Evolutionary conservation across 2,329 filamentous ascomycete species (phyloP), one percentile per base, ranked within the genome.

Genomic region (Fusarium verrucosum): DNA sequence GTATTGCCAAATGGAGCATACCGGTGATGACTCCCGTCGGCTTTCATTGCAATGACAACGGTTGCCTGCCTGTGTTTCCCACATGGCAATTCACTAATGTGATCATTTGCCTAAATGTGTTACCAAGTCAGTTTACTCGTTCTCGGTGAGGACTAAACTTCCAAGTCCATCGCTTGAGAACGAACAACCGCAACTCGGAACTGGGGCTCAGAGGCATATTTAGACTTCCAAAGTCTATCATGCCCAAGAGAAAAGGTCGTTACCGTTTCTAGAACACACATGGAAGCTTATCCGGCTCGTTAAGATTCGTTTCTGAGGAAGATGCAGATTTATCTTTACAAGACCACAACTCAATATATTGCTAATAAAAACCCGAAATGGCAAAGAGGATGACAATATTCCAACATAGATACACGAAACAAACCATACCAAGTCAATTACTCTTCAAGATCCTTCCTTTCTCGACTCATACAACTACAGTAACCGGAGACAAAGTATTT

Each of bases 31-130:
- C 42, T 47, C 50, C 50, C 52, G 40, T 68, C 50, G 51, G 32
- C 54, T 55, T 54, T 57, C 36, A 54, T 59, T 49, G 56, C 59
- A 63, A 54, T 59, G 46, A 58, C 59, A 63, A 54, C 43, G 52
- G 38, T 50, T 54, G 57, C 43, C 35, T 54, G 57, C 43, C 35
- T 57, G 42, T 69, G 58, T 51, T 66, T 70, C 51, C 68, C 66
- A 70, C 68, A 70, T 71, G 68, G 68, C 68, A 61, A 61, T 64
- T 59, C 55, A 35, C 36, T 54, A 58, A 52, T 60, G 13, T 30
- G 57, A 38, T 56, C 42, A n/a, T 32, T 54, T 41, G 30, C 28
- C 36, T n/a, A 10, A 9, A 41, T 41, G n/a, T 16, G 10, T 40
- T 9, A 17, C 32, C 19, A 9, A 11, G 22, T 8, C 20, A 36